Evolutionary conservation across 108 stramenopile species (phyloP), one percentile per base, ranked within the genome.

Genomic region (Aureococcus anophagefferens): DNA sequence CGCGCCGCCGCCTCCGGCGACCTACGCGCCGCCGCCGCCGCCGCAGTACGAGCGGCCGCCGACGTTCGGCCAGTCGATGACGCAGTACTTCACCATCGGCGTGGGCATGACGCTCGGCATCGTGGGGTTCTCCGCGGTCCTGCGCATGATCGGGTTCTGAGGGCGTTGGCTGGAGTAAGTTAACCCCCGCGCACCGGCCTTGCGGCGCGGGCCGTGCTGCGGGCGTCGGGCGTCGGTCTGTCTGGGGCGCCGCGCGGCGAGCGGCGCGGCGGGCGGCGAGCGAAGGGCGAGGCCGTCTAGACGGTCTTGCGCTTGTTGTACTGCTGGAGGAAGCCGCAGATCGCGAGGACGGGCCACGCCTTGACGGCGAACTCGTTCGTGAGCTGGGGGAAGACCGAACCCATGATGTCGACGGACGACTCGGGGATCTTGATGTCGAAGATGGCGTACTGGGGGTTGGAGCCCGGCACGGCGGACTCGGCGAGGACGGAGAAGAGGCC

Each of bases 401-500:
- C 51, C 51, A 59, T 59, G 51, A 59, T 25, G 51, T 59, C 25
- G 30, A 85, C 87, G 28, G 30, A 46, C 74, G 84, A 86, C 62
- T 76, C 79, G 30, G 81, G 77, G 69, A 79, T 81, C 7, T 16
- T 28, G 67, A 85, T 81, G 30, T 73, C 25, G 51, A 59, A 28
- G 51, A 59, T 76, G 74, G 76, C 81, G 33, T 86, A 74, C 31
- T 72, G 74, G 25, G 87, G 87, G 59, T 86, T 84, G 40, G 81
- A 82, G 74, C 87, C 87, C 51, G 76, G 75, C 68, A 88, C 77
- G 35, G 71, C 83, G 51, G 80, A 77, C 25, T 83, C 87, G 34
- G 73, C 76, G 33, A 88, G 74, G 76, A 88, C 86, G 37, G 84
- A 84, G 68, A 88, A 88, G 76, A 88, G 86, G 69, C 87, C 87